Evolutionary conservation across 208 protist genomes (phyloP), one percentile per base, ranked within the genome.

Genomic region (Porcisia deanei): DNA sequence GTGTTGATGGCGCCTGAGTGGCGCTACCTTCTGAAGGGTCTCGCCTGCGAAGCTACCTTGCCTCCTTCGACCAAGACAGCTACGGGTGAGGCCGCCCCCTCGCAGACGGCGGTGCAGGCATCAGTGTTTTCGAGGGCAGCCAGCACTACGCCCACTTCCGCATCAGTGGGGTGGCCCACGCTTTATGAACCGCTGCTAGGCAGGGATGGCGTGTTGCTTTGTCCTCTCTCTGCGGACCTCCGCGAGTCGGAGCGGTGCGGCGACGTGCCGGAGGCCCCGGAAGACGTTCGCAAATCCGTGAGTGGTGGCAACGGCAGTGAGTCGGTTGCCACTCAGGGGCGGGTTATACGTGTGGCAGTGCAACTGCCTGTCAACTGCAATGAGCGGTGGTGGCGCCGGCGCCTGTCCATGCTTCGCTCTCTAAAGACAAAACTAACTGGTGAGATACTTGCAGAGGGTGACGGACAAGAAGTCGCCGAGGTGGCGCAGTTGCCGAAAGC

Each of bases 121-220:
- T 81, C 37, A 8, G 9, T 39, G 37, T 47, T 52, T 43, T 5
- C 63, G 12, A 69, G 41, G 22, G 43, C n/a, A 25, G 5, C 3
- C 45, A 57, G 22, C 34, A 59, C 64, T 16, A 39, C 43, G 14
- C 12, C 61, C 22, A 37, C 73, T 37, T 57, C 41, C 55, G 75
- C 69, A 34, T 60, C 76, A 5, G 55, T 30, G 53, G 88, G 87
- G 2, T 96, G 88, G 88, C 86, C 89, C 7, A 64, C 82, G 49
- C 75, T 89, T 54, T 84, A 85, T 4, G 49, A 79, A n/a, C 82
- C 90, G 45, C 88, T 96, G 78, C 66, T 87, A 37, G 81, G 88
- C 30, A 82, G 88, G 54, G 84, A 88, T 45, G 88, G 84, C 34
- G 86, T 84, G 34, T 54, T 93, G 63, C 79, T 90, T 45, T 70